A percentile compares a stretch with the other conserved stretches of the same genome.
Evolutionary conservation across 2,329 filamentous ascomycete genomes (phyloP).

Genomic region (Incumbomyces delicatus): DNA sequence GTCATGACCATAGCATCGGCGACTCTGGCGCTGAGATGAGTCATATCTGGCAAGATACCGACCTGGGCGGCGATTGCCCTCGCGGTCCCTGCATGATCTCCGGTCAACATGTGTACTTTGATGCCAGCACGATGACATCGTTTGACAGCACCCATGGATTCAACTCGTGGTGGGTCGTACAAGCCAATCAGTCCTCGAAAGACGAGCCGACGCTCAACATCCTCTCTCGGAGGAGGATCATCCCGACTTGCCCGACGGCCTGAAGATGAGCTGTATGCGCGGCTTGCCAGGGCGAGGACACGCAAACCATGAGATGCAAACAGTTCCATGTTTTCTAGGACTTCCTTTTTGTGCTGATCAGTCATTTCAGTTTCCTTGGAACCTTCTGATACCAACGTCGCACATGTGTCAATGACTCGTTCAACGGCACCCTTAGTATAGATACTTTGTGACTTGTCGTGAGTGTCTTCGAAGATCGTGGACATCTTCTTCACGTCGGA

Average conservation of each 20-base stretch:
- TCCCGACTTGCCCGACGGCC: conserved; percentile 13
- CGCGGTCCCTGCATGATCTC: conserved; percentile 65
- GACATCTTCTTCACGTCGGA: conserved; percentile 70
- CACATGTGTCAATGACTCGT: conserved; percentile 55
- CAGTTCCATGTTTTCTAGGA: conserved; percentile 59
- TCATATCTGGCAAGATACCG: conserved; percentile 59
- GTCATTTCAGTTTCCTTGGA: conserved; percentile 40
- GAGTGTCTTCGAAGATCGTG: conserved; percentile 47
- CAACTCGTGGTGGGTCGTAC: conserved; percentile 68
- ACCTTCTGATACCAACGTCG: conserved; percentile 39
- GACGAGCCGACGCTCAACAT: conserved; percentile 56
- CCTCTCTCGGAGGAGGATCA: conserved; percentile 36
- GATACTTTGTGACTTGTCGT: conserved; percentile 24
- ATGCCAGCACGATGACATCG: conserved; percentile 61
- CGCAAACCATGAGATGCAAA: conserved; percentile 58
- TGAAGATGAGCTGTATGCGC: conserved; percentile 35
- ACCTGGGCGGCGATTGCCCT: conserved; percentile 67
- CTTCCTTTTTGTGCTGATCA: conserved; percentile 44
- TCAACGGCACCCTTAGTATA: conserved; percentile 52
- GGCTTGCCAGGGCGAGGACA: conserved; percentile 56
- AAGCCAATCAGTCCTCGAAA: conserved; percentile 70
- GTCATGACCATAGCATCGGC: conserved; percentile 56
- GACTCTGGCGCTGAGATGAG: conserved; percentile 51
- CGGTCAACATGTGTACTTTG: conserved; percentile 67
- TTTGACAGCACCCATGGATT: conserved; percentile 59